These are phyloP conservation scores for Aureobasidium sp. DNA, from an alignment of 2,329 filamentous ascomycete species.

Conservation along the genomic window DNA sequence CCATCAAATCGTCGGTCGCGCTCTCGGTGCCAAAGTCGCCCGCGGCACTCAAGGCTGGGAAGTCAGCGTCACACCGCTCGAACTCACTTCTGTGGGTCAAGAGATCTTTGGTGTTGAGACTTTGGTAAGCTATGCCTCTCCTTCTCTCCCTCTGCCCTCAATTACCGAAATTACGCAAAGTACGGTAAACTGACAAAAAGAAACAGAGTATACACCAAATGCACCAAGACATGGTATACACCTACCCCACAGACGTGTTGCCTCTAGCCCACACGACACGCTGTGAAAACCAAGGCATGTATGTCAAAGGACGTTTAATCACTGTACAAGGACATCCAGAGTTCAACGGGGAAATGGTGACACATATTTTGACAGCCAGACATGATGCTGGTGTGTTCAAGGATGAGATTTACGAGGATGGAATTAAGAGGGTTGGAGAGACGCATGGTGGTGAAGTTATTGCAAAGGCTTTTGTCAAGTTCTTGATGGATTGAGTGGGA, in stretches of 20 bases:
- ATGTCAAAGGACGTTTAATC: slow-evolving; percentile 56
- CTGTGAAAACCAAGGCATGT: slow-evolving; percentile 75
- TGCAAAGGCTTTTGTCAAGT: slow-evolving; percentile 64
- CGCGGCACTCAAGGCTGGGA: slow-evolving; percentile 69
- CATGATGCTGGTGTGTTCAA: slow-evolving; percentile 59
- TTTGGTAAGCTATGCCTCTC: slow-evolving; percentile 36
- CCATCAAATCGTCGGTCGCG: slow-evolving; percentile 73
- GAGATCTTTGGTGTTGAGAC: slow-evolving; percentile 60
- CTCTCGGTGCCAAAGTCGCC: slow-evolving; percentile 58
- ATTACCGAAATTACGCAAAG: too few relatives aligned
- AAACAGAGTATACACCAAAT: slow-evolving; percentile 67
- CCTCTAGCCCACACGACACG: slow-evolving; percentile 54
- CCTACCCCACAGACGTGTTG: slow-evolving; percentile 53
- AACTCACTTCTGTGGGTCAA: slow-evolving; percentile 60
- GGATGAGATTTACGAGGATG: slow-evolving; percentile 60
- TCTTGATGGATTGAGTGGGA: slow-evolving; percentile 29
- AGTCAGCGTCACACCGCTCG: slow-evolving; percentile 61
- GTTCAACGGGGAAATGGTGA: slow-evolving; percentile 63
- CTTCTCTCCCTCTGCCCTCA: neutral
- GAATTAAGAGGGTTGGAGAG: slow-evolving; percentile 53
- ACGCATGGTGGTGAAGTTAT: slow-evolving; percentile 75
- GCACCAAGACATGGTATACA: slow-evolving; percentile 69
- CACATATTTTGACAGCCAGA: slow-evolving; percentile 58
- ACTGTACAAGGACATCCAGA: slow-evolving; percentile 84
- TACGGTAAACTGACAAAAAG: neutral